Conservation (phyloP, 768 basidiomycete species). For the Suillus decipiens region DNA sequence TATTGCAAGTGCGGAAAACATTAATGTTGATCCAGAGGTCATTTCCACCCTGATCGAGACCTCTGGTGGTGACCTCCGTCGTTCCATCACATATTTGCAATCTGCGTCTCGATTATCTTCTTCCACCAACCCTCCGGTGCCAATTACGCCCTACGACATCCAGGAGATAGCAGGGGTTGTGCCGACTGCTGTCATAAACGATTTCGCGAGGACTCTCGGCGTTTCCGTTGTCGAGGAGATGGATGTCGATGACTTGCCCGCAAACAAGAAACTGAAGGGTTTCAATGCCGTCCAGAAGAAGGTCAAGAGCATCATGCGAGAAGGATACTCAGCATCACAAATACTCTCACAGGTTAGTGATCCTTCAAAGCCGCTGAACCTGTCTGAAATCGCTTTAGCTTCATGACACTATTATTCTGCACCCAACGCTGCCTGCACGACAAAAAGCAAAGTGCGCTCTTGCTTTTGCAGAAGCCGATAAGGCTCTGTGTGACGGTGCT, state of each 20-base stretch:
- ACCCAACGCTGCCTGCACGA: conserved; percentile 75
- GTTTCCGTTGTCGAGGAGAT: conserved; percentile 65
- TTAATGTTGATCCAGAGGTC: conserved; percentile 58
- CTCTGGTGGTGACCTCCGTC: conserved; percentile 91
- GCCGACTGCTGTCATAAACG: conserved; percentile 68
- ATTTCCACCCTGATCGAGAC: conserved; percentile 73
- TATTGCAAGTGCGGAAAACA: conserved; percentile 77
- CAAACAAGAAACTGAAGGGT: conserved; percentile 31
- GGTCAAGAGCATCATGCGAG: conserved; percentile 76
- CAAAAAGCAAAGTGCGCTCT: conserved; percentile 83
- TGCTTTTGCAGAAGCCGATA: conserved; percentile 92
- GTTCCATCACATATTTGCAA: conserved; percentile 96
- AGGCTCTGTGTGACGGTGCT: conserved; percentile 92
- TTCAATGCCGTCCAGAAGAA: conserved; percentile 68
- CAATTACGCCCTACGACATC: conserved; percentile 76
- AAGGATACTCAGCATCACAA: conserved; percentile 93
- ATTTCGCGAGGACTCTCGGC: conserved; percentile 72
- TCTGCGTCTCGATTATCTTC: conserved; percentile 88
- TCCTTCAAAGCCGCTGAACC: conserved; percentile 26
- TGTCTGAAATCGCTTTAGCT: conserved; percentile 50
- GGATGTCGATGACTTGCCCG: conserved; percentile 41
- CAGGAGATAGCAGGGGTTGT: conserved; percentile 98
- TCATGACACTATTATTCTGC: conserved; percentile 85
- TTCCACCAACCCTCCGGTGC: conserved; percentile 68
- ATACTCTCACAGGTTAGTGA: conserved; percentile 78